Evolutionary conservation across 2,329 filamentous ascomycete species (phyloP), one percentile per base, ranked within the genome.

Genomic region (Ambrosiella xylebori): DNA sequence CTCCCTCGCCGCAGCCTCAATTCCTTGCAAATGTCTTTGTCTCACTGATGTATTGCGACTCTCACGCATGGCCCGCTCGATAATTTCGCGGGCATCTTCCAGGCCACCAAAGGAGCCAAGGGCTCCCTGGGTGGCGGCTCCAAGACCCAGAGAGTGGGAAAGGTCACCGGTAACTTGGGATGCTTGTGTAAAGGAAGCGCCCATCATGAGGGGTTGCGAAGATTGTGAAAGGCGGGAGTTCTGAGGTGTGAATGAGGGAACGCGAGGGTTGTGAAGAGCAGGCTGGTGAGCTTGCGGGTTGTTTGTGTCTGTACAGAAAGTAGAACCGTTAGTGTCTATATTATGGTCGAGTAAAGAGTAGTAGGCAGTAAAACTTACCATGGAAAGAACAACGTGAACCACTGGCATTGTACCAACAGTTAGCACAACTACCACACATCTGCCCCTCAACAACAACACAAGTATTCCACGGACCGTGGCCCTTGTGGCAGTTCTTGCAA

Each of bases 331-430:
- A 27, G 27, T 27, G 65, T 74, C 73, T 76, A 63, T 11, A 36
- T n/a, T 15, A 51, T 17, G 6, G 6, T 50, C 11, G 35, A 19
- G 37, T 15, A 8, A 19, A 13, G 8, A 51, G 17, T n/a, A 49
- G 45, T n/a, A 49, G 11, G 13, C 17, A 54, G 19, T 38, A 9
- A 44, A 37, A 65, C 74, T 62, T 68, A 80, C 78, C 77, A 60
- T 81, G 79, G 64, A 80, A 81, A 12, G 77, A 80, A 61, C 79
- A 82, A 55, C 78, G 69, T 8, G 76, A 73, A 8, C 78, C 78
- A 55, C 77, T 80, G 7, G 78, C 78, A 59, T 82, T 82, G 66
- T 78, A 81, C 78, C 79, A 81, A 65, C 79, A 82, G 64, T 82
- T 82, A 59, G 78, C 74, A 61, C 79, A 82, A 64, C 76, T 80